phyloP scores from a whole-genome alignment of 2,329 filamentous ascomycete species.

The Pestalotiopsis sp. region DNA sequence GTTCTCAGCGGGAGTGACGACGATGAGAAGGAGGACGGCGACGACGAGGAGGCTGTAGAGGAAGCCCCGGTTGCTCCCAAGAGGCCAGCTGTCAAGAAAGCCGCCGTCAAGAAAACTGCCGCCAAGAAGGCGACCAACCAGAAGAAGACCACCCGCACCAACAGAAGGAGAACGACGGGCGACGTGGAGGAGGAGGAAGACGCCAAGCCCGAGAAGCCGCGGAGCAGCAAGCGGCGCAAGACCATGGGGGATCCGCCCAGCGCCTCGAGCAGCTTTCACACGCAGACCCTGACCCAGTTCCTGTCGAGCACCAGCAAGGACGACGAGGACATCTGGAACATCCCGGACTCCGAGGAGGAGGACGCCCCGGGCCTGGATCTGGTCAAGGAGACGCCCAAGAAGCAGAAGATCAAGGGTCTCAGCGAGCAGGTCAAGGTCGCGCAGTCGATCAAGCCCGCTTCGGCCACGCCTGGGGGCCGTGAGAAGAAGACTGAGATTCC shows the following conservation, averaged over 20 bases:
- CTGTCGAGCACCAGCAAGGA: constrained; percentile 21
- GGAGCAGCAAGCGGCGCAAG: constrained; percentile 30
- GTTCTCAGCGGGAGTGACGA: constrained; percentile 13
- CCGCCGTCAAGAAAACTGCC: constrained; percentile 15
- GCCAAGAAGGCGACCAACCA: constrained; percentile 16
- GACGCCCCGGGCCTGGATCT: constrained; percentile 16
- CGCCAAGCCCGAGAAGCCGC: constrained; percentile 19
- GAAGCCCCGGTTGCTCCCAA: constrained; percentile 17
- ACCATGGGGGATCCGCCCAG: constrained; percentile 30
- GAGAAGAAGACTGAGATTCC: constrained; percentile 28
- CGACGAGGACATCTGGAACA: constrained; percentile 22
- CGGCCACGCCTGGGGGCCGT: constrained; percentile 29
- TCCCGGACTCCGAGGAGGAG: constrained; percentile 30
- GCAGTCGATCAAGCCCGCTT: constrained; percentile 15
- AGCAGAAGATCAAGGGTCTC: constrained; percentile 5
- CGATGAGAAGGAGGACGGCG: constrained; percentile 15
- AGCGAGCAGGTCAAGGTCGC: neutral
- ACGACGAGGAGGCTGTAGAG: constrained; percentile 17
- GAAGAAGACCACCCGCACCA: constrained; percentile 19
- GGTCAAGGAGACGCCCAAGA: constrained; percentile 30
- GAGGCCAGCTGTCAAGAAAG: constrained; percentile 9
- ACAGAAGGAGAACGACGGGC: constrained; percentile 30
- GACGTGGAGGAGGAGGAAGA: constrained; percentile 21
- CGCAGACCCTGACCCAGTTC: constrained; percentile 33
- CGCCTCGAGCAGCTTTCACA: constrained; percentile 32